Percentiles rank a stretch among this genome's conserved stretches.
phyloP scores from a whole-genome alignment of 2,329 filamentous ascomycete genomes.

The Biscogniauxia mediterranea region DNA sequence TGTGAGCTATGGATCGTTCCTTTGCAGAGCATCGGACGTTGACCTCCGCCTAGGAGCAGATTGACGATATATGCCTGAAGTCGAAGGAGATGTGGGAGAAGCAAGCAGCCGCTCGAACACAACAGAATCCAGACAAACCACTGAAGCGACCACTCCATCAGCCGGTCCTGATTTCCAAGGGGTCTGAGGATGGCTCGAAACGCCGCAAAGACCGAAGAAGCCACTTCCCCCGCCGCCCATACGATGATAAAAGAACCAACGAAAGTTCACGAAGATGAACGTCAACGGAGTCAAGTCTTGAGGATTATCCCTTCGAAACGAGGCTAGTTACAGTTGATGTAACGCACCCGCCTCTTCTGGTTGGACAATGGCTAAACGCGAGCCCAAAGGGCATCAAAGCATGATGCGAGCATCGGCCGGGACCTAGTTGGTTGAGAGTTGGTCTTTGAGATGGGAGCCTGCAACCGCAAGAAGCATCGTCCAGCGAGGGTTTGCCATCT shows the following conservation, averaged over 20 bases:
- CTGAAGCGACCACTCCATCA: slow-evolving; percentile 58
- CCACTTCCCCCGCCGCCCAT: slow-evolving; percentile 27
- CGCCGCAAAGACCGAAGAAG: slow-evolving; percentile 36
- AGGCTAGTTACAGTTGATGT: slow-evolving; percentile 21
- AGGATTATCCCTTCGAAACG: slow-evolving; percentile 15
- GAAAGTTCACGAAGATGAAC: slow-evolving; percentile 28
- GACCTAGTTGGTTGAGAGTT: slow-evolving; percentile 26
- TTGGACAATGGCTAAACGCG: slow-evolving; percentile 16
- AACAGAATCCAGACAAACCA: slow-evolving; percentile 45
- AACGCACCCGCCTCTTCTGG: slow-evolving; percentile 17
- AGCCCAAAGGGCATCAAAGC: slow-evolving; percentile 17
- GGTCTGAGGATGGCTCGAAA: slow-evolving; percentile 34
- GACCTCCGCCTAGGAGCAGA: slow-evolving; percentile 51
- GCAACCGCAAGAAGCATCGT: slow-evolving; percentile 31
- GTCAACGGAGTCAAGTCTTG: slow-evolving; percentile 17
- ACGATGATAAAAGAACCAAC: slow-evolving; percentile 31
- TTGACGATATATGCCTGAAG: slow-evolving; percentile 60
- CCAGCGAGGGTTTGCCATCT: slow-evolving; percentile 49
- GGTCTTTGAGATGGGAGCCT: slow-evolving; percentile 27
- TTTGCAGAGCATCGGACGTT: slow-evolving; percentile 9
- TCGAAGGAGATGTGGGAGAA: slow-evolving; percentile 58
- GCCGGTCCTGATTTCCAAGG: slow-evolving; percentile 50
- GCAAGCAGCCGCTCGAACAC: slow-evolving; percentile 50
- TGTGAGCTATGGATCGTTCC: slow-evolving; percentile 40
- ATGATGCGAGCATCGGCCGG: slow-evolving; percentile 24